A percentile compares a stretch with the other conserved stretches of the same genome.
Conservation (phyloP, 2,329 filamentous ascomycete species). For the Botrytis porri region DNA sequence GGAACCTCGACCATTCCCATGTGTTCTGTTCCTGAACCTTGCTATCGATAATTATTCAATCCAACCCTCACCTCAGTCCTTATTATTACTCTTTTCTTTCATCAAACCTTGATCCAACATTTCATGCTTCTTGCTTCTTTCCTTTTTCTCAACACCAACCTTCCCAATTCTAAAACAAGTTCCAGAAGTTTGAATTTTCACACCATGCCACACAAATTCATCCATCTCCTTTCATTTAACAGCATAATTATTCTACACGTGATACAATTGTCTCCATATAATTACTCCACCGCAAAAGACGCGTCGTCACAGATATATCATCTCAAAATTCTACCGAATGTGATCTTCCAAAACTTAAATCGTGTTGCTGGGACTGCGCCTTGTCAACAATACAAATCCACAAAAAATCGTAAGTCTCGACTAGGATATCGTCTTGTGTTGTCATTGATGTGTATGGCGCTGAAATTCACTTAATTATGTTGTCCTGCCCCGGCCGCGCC, state of each 20-base stretch:
- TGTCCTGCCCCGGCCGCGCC: constrained; percentile 7
- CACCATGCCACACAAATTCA: background rate
- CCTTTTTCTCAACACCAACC: background rate
- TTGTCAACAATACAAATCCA: constrained; percentile 14
- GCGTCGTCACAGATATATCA: constrained; percentile 19
- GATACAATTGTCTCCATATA: background rate
- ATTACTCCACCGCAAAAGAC: background rate
- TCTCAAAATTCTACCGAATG: constrained; percentile 1
- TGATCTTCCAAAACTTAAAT: constrained; percentile 6
- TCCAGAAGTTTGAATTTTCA: background rate
- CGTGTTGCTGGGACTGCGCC: constrained; percentile 17
- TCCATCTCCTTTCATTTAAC: background rate
- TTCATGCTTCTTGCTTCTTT: background rate
- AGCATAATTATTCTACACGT: constrained; percentile 8
- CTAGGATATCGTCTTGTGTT: constrained; percentile 3
- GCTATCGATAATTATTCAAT: background rate
- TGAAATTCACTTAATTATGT: constrained; percentile 16
- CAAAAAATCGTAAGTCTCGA: constrained; percentile 9
- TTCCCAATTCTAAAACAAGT: background rate
- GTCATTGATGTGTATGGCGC: background rate
- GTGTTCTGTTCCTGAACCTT: background rate
- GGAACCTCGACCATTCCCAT: background rate
- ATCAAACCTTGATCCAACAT: background rate
- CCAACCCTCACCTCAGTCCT: background rate
- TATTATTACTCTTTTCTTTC: too few relatives aligned